Evolutionary conservation across 768 basidiomycete species (phyloP), one percentile per base, ranked within the genome.

Genomic region (Fomitopsis serialis): DNA sequence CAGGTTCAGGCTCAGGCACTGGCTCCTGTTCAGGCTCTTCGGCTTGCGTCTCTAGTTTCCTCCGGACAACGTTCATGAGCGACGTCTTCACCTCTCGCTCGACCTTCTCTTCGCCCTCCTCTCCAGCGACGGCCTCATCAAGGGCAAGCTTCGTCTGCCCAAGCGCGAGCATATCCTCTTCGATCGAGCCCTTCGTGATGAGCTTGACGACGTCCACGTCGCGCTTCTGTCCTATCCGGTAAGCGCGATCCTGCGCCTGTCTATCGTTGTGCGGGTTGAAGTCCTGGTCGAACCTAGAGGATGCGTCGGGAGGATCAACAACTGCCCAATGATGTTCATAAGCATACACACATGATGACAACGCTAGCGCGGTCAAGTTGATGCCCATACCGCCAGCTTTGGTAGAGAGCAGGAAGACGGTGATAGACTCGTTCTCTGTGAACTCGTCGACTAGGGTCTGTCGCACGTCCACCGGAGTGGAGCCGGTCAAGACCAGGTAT

Each of bases 211-310:
- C 92, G 29, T 96, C 92, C 10, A 98, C 96, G 58, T 96, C 86
- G 48, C 86, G 83, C 66, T 90, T 92, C 69, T 97, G 94, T 22
- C 93, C 96, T 58, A 99, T 97, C 24, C 97, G 88, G 69, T 98
- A 98, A 23, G 94, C 94, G 32, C 97, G 85, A 69, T 99, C 97
- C 55, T 96, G 93, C 0, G 97, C 97, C 72, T 99, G 97, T 56
- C 89, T 84, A 70, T 98, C 97, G 67, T 99, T 99, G 71, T 93
- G 91, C 3, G 91, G 91, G 67, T 98, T 98, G 72, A 98, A 99
- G 67, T 98, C 96, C 65, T 96, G 94, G 66, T 99, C 96, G 65
- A 94, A 97, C 82, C 87, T 89, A 40, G 13, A 25, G 54, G 67
- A 32, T 11, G 48, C 44, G 59, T 42, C 23, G 42, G 40, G 11